phyloP scores from a whole-genome alignment of 768 basidiomycete species.

The Boletellus sp. region DNA sequence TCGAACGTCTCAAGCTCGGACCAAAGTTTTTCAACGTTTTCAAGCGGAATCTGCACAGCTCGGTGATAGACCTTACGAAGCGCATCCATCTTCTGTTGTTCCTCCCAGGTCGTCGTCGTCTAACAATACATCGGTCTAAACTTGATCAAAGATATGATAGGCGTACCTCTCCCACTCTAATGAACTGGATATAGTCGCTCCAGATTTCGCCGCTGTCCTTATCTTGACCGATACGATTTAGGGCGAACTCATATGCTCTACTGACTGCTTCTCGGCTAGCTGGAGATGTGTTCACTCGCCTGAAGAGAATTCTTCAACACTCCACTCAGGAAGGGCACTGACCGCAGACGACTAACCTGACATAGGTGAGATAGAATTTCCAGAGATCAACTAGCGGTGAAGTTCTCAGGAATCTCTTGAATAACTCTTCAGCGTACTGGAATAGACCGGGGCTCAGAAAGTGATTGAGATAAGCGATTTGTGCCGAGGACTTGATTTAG shows the following conservation, averaged over 20 bases:
- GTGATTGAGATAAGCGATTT: constrained; percentile 81
- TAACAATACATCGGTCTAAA: constrained; percentile 20
- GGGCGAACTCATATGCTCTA: constrained; percentile 90
- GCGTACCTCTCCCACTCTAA: constrained; percentile 74
- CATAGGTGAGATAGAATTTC: constrained; percentile 92
- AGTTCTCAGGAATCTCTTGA: constrained; percentile 78
- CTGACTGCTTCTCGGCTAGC: constrained; percentile 72
- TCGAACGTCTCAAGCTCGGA: constrained; percentile 92
- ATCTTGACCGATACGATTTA: constrained; percentile 87
- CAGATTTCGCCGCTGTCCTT: constrained; percentile 91
- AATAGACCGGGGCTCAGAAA: constrained; percentile 65
- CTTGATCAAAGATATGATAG: background rate
- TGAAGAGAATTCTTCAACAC: constrained; percentile 29
- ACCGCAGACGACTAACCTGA: constrained; percentile 56
- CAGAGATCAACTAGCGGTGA: constrained; percentile 89
- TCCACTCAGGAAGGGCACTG: constrained; percentile 2
- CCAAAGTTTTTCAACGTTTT: constrained; percentile 92
- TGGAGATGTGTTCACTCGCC: constrained; percentile 66
- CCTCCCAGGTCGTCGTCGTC: constrained; percentile 88
- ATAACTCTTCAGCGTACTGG: constrained; percentile 80
- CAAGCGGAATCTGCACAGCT: constrained; percentile 90
- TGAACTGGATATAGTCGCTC: constrained; percentile 90
- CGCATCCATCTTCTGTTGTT: constrained; percentile 92
- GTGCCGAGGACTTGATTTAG: constrained; percentile 63
- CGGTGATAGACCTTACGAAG: constrained; percentile 90